These are phyloP conservation scores for Aspergillus quadricinctus DNA, from an alignment of 2,329 filamentous ascomycete genomes.

Conservation along the genomic window DNA sequence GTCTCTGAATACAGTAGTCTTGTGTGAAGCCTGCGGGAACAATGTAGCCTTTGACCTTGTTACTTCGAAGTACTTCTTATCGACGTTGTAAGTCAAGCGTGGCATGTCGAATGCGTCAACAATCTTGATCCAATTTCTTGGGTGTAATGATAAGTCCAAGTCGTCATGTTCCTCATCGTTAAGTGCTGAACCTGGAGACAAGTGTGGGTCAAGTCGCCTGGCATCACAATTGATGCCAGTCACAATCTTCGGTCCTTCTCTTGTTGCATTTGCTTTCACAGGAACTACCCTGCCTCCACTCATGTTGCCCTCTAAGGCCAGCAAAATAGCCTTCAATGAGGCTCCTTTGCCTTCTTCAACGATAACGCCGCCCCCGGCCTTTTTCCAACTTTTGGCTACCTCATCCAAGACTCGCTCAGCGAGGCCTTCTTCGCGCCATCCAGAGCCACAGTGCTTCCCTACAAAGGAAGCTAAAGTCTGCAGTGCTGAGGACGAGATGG, in stretches of 20 bases:
- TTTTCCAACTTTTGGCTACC: slow-evolving; percentile 87
- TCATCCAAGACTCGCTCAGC: slow-evolving; percentile 92
- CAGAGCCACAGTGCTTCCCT: slow-evolving; percentile 87
- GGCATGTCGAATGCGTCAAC: slow-evolving; percentile 84
- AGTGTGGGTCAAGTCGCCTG: slow-evolving; percentile 43
- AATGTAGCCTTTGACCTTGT: slow-evolving; percentile 62
- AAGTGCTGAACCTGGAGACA: slow-evolving; percentile 32
- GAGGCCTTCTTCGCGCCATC: slow-evolving; percentile 92
- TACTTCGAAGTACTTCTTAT: slow-evolving; percentile 86
- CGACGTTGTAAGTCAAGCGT: slow-evolving; percentile 42
- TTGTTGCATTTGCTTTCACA: slow-evolving; percentile 44
- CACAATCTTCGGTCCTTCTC: slow-evolving; percentile 16
- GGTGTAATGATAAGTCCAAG: slow-evolving; percentile 62
- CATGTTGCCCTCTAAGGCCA: slow-evolving; percentile 82
- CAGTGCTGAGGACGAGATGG: slow-evolving; percentile 80
- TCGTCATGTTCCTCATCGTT: slow-evolving; percentile 54
- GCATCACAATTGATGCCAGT: slow-evolving; percentile 46
- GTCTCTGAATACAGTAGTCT: slow-evolving; percentile 81
- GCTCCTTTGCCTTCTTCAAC: slow-evolving; percentile 72
- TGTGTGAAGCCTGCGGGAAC: slow-evolving; percentile 72
- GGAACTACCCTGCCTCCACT: slow-evolving; percentile 60
- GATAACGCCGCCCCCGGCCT: slow-evolving; percentile 79
- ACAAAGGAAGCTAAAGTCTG: slow-evolving; percentile 84
- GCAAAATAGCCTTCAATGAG: slow-evolving; percentile 72
- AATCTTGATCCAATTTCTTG: slow-evolving; percentile 78